Evolutionary conservation across 306 rosid species (phyloP).

Genomic region (Acacia melanoxylon): DNA sequence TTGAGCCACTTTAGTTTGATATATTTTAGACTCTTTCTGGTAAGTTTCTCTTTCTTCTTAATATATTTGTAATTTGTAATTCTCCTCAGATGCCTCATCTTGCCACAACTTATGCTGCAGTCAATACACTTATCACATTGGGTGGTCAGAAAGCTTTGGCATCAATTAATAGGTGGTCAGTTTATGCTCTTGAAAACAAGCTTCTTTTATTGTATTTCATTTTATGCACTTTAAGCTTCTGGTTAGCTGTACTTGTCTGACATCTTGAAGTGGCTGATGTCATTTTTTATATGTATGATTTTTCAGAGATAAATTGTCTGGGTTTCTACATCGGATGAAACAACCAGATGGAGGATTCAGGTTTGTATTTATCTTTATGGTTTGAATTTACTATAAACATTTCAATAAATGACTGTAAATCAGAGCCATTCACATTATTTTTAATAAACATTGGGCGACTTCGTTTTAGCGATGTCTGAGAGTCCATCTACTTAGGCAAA

Average conservation of each 20-base stretch:
- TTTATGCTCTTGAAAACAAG: conserved; percentile 38
- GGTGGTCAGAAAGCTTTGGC: conserved; percentile 75
- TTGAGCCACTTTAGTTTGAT: background rate
- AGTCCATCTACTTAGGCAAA: background rate
- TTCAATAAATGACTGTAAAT: background rate
- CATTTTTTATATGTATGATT: conserved; percentile 12
- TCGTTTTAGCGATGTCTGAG: background rate
- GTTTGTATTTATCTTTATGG: conserved; percentile 42
- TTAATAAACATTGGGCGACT: background rate
- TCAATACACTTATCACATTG: conserved; percentile 79
- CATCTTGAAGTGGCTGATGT: conserved; percentile 34
- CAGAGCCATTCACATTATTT: background rate
- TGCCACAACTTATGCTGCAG: conserved; percentile 95
- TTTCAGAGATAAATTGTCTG: conserved; percentile 62
- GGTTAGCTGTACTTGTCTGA: conserved; percentile 18
- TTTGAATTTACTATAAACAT: conserved; percentile 22
- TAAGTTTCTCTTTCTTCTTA: background rate
- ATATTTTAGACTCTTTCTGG: background rate
- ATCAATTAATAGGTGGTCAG: conserved; percentile 89
- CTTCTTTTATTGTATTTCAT: background rate
- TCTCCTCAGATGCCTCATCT: conserved; percentile 87
- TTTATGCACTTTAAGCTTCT: background rate
- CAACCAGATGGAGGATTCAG: conserved; percentile 86
- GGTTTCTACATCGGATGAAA: conserved; percentile 74
- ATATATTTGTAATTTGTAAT: conserved; percentile 26